Conservation (phyloP, 768 basidiomycete genomes). For the Leccinum disarticulatum region DNA sequence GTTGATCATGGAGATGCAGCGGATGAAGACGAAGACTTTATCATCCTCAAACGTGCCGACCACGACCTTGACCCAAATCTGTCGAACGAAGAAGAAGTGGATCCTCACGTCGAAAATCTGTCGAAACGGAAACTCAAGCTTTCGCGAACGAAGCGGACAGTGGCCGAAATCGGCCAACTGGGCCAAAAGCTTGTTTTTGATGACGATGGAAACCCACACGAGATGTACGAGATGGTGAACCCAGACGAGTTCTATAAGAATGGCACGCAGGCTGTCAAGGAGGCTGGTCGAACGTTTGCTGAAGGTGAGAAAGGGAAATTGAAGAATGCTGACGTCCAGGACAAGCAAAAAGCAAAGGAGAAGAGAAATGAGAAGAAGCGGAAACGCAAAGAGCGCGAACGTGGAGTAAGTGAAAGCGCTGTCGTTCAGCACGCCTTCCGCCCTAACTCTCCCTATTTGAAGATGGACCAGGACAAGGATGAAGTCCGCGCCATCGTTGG, state of each 20-base stretch:
- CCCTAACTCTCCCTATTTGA: not conserved
- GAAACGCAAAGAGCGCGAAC: conserved; percentile 82
- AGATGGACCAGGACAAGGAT: conserved; percentile 31
- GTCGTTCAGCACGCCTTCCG: not conserved
- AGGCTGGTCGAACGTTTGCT: conserved; percentile 68
- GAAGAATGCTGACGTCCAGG: conserved; percentile 64
- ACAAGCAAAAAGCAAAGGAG: conserved; percentile 82
- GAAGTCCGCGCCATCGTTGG: conserved; percentile 30
- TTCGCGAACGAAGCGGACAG: conserved; percentile 68
- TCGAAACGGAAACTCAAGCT: conserved; percentile 87
- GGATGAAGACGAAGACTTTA: conserved; percentile 75
- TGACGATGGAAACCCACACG: conserved; percentile 78
- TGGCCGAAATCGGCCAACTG: conserved; percentile 57
- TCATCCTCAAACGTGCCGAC: conserved; percentile 89
- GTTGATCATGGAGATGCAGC: conserved; percentile 61
- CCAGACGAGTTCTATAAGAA: conserved; percentile 72
- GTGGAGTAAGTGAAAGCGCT: conserved; percentile 25
- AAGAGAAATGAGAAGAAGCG: conserved; percentile 92
- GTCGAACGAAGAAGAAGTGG: conserved; percentile 25
- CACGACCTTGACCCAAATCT: conserved; percentile 72
- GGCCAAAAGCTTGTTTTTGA: conserved; percentile 86
- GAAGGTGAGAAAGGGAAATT: conserved; percentile 73
- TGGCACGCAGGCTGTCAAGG: conserved; percentile 61
- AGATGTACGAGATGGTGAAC: conserved; percentile 80
- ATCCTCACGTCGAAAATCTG: conserved; percentile 47